Evolutionary conservation across 768 basidiomycete genomes (phyloP), one percentile per base, ranked within the genome.

Genomic region (Russula dissimulans): DNA sequence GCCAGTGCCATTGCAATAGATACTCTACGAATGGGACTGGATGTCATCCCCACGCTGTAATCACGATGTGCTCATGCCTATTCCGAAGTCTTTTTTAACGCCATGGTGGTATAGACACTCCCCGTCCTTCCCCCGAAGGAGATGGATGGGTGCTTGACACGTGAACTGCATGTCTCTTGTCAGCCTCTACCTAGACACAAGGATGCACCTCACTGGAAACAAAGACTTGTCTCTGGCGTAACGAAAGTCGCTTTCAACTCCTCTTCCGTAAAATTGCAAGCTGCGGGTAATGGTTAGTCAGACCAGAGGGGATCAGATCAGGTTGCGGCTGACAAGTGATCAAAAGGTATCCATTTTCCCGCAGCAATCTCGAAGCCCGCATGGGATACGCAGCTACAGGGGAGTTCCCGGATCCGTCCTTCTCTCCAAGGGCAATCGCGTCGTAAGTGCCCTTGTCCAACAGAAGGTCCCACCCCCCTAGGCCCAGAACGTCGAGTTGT

Each of bases 401-500:
- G 1, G 78, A 74, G 44, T 65, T 69, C 22, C 85, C 87, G 41
- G 70, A 66, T 5, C 72, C 76, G 44, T 85, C 82, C 67, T 81
- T 84, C 56, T 78, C 76, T 52, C 80, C 85, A 42, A 93, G 72
- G 0, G 89, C 86, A 52, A 92, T 91, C 5, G 91, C 89, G 67
- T 93, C 91, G 67, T 83, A 90, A 0, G 91, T 93, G n/a, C 91
- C 91, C 70, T 93, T 93, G 72, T 93, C 91, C 57, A 92, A 68
- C 15, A 92, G 68, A 6, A 91, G 72, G 67, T 91, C 87, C 90
- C 90, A 93, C 38, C 65, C 65, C 22, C n/a, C 22, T 26, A 2
- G 22, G 48, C 69, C 72, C 10, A 68, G 60, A 3, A 65, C 60
- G 38, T 64, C 61, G 57, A 44, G 42, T 15, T 46, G 42, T 15